Evolutionary conservation across 495 filamentous ascomycete species (phyloP).

Genomic region (Xylaria nigripes): DNA sequence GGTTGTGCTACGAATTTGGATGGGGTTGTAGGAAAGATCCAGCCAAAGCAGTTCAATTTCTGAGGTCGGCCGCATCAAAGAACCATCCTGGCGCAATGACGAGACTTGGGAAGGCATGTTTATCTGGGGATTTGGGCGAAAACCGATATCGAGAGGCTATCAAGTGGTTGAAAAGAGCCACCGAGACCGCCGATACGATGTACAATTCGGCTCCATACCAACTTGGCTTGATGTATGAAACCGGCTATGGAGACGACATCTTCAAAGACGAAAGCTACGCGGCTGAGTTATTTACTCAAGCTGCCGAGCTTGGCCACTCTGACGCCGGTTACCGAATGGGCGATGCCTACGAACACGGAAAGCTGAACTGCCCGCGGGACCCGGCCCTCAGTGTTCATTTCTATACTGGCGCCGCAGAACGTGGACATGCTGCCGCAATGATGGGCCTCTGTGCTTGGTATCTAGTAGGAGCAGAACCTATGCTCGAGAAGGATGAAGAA

Average conservation of each 20-base stretch:
- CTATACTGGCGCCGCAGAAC: constrained; percentile 85
- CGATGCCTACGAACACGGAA: constrained; percentile 94
- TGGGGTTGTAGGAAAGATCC: constrained; percentile 89
- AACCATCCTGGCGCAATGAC: constrained; percentile 93
- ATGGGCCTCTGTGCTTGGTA: constrained; percentile 99
- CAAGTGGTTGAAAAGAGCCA: constrained; percentile 92
- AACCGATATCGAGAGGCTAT: constrained; percentile 85
- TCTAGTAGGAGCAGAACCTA: constrained; percentile 86
- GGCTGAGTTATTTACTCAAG: constrained; percentile 88
- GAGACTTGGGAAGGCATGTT: constrained; percentile 80
- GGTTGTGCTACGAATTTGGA: constrained; percentile 94
- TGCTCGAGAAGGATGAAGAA: constrained; percentile 87
- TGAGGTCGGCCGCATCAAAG: constrained; percentile 81
- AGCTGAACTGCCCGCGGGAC: constrained; percentile 77
- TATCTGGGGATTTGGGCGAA: constrained; percentile 79
- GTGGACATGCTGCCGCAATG: constrained; percentile 82
- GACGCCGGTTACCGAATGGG: constrained; percentile 82
- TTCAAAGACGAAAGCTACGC: constrained; percentile 87
- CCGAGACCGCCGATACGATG: constrained; percentile 79
- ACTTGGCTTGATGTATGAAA: constrained; percentile 77
- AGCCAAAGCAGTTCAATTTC: constrained; percentile 86
- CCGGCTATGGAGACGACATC: constrained; percentile 83
- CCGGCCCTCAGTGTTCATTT: constrained; percentile 94
- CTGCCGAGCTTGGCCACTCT: constrained; percentile 82
- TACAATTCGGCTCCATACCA: constrained; percentile 93